A percentile compares a stretch with the other conserved stretches of the same genome.
phyloP scores from a whole-genome alignment of 441 rosid genomes.

The Populus tomentosa region DNA sequence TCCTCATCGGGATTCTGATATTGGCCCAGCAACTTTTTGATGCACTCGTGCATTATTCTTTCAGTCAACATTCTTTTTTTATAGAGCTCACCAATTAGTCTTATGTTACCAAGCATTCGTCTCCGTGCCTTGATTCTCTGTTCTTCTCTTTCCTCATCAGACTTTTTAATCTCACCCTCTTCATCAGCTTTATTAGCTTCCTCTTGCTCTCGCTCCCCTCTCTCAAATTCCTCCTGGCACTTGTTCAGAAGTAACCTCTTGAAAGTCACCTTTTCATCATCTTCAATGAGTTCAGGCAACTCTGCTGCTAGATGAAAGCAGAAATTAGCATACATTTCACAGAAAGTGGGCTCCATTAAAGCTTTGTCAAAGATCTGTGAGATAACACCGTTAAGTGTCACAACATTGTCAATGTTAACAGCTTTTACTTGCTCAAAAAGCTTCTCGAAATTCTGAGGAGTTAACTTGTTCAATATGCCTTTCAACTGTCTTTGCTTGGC shows the following conservation, averaged over 20 bases:
- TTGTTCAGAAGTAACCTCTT: conserved; percentile 80
- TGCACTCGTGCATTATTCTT: conserved; percentile 90
- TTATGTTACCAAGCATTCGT: conserved; percentile 90
- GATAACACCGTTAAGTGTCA: conserved; percentile 73
- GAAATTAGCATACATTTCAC: conserved; percentile 97
- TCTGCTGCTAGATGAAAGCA: conserved; percentile 66
- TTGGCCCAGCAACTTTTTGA: conserved; percentile 66
- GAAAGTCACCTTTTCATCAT: conserved; percentile 73
- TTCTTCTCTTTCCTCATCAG: conserved; percentile 80
- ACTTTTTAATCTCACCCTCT: conserved; percentile 77
- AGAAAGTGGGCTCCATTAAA: conserved; percentile 94
- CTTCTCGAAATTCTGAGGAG: conserved; percentile 94
- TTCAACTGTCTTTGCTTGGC: conserved; percentile 85
- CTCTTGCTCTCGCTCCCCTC: conserved; percentile 89
- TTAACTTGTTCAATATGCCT: conserved; percentile 86
- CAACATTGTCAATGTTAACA: conserved; percentile 74
- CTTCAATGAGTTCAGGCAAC: conserved; percentile 64
- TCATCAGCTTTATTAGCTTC: conserved; percentile 85
- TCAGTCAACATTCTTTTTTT: conserved; percentile 89
- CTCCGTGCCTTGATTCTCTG: conserved; percentile 84
- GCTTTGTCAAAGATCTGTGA: conserved; percentile 98
- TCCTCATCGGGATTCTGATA: conserved; percentile 89
- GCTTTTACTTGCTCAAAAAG: conserved; percentile 85
- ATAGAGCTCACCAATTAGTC: conserved; percentile 96
- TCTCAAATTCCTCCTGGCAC: conserved; percentile 96